Conservation (phyloP, 495 filamentous ascomycete species). For the Penicillium samsonianum region DNA sequence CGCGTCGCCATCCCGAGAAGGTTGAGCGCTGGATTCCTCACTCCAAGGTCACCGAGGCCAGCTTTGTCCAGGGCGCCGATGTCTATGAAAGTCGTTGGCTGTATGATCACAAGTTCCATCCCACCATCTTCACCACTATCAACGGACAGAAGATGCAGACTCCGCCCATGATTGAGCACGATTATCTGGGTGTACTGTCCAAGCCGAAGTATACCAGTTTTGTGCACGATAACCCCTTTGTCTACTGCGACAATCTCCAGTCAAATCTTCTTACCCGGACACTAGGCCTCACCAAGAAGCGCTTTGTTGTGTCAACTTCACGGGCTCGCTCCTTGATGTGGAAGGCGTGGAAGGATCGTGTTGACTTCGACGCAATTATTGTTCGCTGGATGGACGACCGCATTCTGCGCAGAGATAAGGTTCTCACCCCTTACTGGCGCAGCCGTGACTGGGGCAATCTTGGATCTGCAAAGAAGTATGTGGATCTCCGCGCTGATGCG, state of each 20-base stretch:
- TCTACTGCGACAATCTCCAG: conserved; percentile 50
- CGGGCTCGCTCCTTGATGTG: conserved; percentile 61
- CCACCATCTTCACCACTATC: conserved; percentile 57
- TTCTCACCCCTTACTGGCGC: conserved; percentile 60
- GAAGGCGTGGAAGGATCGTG: conserved; percentile 63
- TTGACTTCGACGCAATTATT: conserved; percentile 60
- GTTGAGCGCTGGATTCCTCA: conserved; percentile 61
- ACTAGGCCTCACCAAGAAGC: conserved; percentile 50
- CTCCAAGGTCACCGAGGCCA: conserved; percentile 60
- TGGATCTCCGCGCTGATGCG: conserved; percentile 56
- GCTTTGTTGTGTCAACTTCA: conserved; percentile 57
- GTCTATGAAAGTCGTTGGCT: conserved; percentile 58
- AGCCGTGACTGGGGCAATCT: conserved; percentile 57
- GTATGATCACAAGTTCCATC: conserved; percentile 65
- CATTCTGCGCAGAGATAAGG: conserved; percentile 55
- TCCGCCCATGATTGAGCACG: conserved; percentile 60
- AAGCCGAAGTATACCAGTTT: conserved; percentile 59
- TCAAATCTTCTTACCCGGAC: conserved; percentile 49
- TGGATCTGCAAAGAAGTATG: conserved; percentile 52
- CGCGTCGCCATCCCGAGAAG: conserved; percentile 52
- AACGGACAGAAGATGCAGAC: conserved; percentile 57
- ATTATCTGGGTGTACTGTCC: conserved; percentile 55
- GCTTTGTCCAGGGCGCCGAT: conserved; percentile 54
- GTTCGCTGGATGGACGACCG: conserved; percentile 65
- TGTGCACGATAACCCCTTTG: conserved; percentile 57